A percentile compares a stretch with the other conserved stretches of the same genome.
These are phyloP conservation scores for Arctostaphylos glauca DNA, from an alignment of 148 eudicot genomes.

Conservation along the genomic window DNA sequence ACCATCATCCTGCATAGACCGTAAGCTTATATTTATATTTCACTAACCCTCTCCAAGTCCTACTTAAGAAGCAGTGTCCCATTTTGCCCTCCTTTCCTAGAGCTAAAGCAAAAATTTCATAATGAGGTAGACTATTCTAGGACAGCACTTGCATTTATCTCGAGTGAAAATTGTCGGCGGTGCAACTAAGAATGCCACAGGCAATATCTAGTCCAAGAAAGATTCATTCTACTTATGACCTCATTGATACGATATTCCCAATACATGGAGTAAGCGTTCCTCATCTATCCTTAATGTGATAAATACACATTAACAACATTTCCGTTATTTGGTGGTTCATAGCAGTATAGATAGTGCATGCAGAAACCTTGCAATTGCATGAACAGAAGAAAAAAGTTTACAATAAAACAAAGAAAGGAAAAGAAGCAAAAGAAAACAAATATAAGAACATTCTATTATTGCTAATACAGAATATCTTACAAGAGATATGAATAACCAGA, in stretches of 20 bases:
- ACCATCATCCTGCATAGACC: background rate
- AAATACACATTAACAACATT: background rate
- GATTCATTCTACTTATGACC: background rate
- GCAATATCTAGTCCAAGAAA: constrained; percentile 4
- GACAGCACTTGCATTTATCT: background rate
- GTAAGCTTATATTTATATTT: background rate
- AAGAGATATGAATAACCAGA: background rate
- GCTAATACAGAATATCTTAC: background rate
- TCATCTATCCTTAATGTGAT: background rate
- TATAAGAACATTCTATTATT: constrained; percentile 1
- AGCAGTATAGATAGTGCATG: background rate
- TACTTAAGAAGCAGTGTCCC: background rate
- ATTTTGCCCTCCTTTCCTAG: background rate
- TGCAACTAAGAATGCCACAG: background rate
- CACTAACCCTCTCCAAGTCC: background rate
- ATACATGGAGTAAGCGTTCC: background rate
- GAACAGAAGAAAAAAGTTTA: background rate
- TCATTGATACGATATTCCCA: background rate
- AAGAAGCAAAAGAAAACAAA: background rate
- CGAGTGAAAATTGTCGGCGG: background rate
- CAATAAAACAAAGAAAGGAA: background rate
- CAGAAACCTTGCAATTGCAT: background rate
- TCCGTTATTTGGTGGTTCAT: background rate
- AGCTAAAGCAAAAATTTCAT: background rate
- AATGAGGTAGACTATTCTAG: background rate